These are phyloP conservation scores for Danielia reshetovae DNA, from an alignment of 805 yeast species.

Conservation along the genomic window DNA sequence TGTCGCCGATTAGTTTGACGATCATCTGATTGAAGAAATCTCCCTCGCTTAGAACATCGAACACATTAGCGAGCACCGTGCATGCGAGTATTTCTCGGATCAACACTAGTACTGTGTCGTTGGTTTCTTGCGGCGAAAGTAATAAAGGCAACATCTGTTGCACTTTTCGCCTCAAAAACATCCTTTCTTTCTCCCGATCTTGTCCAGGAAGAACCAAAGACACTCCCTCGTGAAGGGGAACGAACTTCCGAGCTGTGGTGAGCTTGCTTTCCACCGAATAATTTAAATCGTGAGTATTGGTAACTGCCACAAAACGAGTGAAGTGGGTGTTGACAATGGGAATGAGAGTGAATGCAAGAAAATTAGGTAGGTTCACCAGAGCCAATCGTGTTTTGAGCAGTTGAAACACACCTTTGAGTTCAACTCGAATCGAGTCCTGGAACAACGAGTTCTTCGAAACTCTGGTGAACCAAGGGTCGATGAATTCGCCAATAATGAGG, in stretches of 20 bases:
- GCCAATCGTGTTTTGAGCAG: constrained; percentile 41
- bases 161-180: constrained; percentile 44
- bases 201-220: constrained; percentile 34
- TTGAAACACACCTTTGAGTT: constrained; percentile 39
- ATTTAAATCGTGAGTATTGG: constrained; percentile 17
- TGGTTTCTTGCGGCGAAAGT: constrained; percentile 43
- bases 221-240: constrained; percentile 57
- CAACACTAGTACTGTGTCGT: constrained; percentile 47
- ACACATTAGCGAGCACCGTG: constrained; percentile 45
- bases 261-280: constrained; percentile 34
- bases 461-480: constrained; percentile 52
- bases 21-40: constrained; percentile 73
- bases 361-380: constrained; percentile 48
- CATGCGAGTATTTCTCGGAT: constrained; percentile 61
- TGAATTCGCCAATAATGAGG: constrained; percentile 49
- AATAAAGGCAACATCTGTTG: constrained; percentile 45
- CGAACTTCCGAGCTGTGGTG: constrained; percentile 44
- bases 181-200: constrained; percentile 37
- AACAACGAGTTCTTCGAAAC: constrained; percentile 33
- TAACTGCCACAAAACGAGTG: constrained; percentile 35
- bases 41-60: constrained; percentile 59
- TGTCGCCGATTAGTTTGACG: constrained; percentile 54
- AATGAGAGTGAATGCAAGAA: constrained; percentile 53
- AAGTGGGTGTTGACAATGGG: constrained; percentile 71
- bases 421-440: constrained; percentile 39